These are phyloP conservation scores for Yamadazyma triangularis DNA, from an alignment of 1,139 yeast genomes.

Conservation along the genomic window DNA sequence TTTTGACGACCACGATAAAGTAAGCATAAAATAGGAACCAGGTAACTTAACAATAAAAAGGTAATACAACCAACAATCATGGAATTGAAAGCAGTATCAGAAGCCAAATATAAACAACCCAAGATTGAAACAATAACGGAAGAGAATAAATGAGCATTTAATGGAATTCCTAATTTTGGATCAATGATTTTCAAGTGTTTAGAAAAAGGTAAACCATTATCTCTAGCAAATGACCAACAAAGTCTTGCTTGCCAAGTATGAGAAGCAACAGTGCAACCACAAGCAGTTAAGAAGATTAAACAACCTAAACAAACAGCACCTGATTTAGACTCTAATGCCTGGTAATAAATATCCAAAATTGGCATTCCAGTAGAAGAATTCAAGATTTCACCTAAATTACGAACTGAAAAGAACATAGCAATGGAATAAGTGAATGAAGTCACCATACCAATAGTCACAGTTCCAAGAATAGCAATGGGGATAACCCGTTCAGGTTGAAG, in stretches of 20 bases:
- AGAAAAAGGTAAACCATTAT: constrained; percentile 46
- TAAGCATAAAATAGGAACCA: constrained; percentile 46
- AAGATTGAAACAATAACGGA: constrained; percentile 36
- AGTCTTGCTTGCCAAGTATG: constrained; percentile 55
- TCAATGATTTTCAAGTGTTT: constrained; percentile 37
- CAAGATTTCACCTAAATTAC: constrained; percentile 26
- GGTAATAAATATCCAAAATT: constrained; percentile 37
- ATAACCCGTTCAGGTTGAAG: constrained; percentile 34
- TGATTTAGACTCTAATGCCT: constrained; percentile 30
- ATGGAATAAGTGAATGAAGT: constrained; percentile 38
- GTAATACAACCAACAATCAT: constrained; percentile 45
- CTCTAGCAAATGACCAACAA: constrained; percentile 81
- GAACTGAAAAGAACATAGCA: constrained; percentile 39
- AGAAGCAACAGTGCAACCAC: constrained; percentile 39
- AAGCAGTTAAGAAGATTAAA: constrained; percentile 33
- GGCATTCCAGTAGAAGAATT: constrained; percentile 35
- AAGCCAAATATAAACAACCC: constrained; percentile 38
- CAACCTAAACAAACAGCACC: constrained; percentile 36
- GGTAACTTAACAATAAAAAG: constrained; percentile 37
- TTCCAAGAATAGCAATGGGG: constrained; percentile 40
- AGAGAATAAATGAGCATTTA: constrained; percentile 42
- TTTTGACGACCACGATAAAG: constrained; percentile 53
- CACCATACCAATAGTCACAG: constrained; percentile 38
- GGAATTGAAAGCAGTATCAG: constrained; percentile 43
- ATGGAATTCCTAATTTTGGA: constrained; percentile 40